A percentile compares a stretch with the other conserved stretches of the same genome.
phyloP scores from a whole-genome alignment of 2,329 filamentous ascomycete genomes.

The Fusarium lateritium region DNA sequence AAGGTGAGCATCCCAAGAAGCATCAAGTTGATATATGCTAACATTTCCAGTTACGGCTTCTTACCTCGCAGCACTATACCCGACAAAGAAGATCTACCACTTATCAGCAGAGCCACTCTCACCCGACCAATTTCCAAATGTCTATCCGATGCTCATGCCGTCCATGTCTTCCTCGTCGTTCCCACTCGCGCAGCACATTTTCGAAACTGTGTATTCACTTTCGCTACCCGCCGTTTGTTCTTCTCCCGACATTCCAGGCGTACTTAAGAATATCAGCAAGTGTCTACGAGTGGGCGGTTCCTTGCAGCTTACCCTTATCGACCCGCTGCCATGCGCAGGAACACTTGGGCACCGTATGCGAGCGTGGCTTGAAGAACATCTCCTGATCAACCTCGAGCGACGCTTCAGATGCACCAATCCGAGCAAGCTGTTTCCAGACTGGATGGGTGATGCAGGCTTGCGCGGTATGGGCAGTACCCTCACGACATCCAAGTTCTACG shows the following conservation, averaged over 20 bases:
- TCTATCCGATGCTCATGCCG: constrained; percentile 58
- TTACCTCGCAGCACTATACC: constrained; percentile 63
- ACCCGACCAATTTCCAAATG: constrained; percentile 55
- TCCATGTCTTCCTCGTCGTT: constrained; percentile 55
- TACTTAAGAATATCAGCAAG: constrained; percentile 70
- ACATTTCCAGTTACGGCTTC: constrained; percentile 60
- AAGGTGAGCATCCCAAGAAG: constrained; percentile 54
- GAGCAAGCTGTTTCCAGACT: constrained; percentile 69
- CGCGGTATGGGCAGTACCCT: constrained; percentile 63
- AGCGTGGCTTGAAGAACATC: constrained; percentile 73
- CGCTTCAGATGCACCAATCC: constrained; percentile 73
- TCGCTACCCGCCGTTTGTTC: constrained; percentile 70
- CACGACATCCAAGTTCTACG: constrained; percentile 65
- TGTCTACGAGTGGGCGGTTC: constrained; percentile 69
- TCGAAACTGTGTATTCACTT: constrained; percentile 67
- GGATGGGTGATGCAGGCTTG: constrained; percentile 70
- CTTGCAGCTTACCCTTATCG: constrained; percentile 73
- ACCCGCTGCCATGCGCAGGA: constrained; percentile 70
- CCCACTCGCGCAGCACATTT: constrained; percentile 59
- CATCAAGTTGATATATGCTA: background rate
- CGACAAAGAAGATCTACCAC: constrained; percentile 60
- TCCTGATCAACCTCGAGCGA: constrained; percentile 71
- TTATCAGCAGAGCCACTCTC: constrained; percentile 61
- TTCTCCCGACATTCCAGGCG: constrained; percentile 67
- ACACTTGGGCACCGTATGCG: constrained; percentile 71